Evolutionary conservation across 148 eudicot genomes (phyloP).

Genomic region (Rhododendron molle): DNA sequence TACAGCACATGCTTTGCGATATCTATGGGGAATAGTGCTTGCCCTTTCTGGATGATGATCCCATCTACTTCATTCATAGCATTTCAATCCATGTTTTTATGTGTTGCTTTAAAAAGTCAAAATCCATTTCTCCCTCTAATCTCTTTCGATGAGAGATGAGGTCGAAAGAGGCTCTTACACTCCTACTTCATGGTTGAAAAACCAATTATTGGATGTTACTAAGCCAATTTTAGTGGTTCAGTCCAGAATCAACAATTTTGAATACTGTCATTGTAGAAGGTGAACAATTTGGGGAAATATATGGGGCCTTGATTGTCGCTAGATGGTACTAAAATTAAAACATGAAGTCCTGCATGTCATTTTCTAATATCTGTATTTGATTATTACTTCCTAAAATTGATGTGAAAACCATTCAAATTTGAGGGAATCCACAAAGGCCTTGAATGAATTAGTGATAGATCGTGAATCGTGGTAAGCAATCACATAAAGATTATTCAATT

Average conservation of each 20-base stretch:
- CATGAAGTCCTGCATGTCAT: background rate
- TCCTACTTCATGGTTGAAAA: background rate
- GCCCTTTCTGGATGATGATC: background rate
- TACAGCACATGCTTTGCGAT: background rate
- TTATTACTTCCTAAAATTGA: background rate
- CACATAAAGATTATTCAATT: background rate
- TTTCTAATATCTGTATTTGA: background rate
- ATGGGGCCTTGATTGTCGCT: background rate
- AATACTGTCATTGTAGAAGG: background rate
- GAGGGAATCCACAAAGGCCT: background rate
- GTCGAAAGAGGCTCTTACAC: background rate
- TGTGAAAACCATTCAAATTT: background rate
- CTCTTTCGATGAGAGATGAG: background rate
- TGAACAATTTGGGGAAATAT: background rate
- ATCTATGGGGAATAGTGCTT: background rate
- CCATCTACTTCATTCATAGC: background rate
- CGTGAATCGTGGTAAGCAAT: background rate
- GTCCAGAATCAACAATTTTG: background rate
- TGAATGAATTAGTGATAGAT: background rate
- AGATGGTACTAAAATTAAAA: background rate
- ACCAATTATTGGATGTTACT: background rate
- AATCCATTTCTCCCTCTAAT: background rate
- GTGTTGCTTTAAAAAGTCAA: background rate
- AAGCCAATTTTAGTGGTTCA: background rate
- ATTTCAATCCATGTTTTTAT: background rate